Base-by-base conservation (phyloP, 2,329 filamentous ascomycete genomes). In the Ilyonectria sp. region DNA sequence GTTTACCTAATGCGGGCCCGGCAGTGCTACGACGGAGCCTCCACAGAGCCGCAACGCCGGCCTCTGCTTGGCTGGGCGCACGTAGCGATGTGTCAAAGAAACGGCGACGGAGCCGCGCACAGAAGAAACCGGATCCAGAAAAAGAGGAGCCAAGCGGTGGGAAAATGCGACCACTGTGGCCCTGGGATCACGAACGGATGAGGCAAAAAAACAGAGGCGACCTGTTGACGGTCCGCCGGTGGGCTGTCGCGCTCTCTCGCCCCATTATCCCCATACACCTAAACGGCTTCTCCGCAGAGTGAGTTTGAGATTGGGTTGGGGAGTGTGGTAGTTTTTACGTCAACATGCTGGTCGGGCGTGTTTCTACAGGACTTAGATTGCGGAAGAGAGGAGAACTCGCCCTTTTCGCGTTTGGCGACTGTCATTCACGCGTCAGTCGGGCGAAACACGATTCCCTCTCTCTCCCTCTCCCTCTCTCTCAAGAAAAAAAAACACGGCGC, bases 41-140 rank as follows among this genome's bases (percentile, higher is more conserved):
- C 58, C 50, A 53, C 50, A 35, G 50, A 53, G 50, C 50, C 50
- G 29, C 50, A 53, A 66, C 53, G 44, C 58, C 58, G 58, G 23
- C 53, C 46, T 66, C 63, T 66, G 44, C 63, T 66, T 66, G 63
- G 63, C 58, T 61, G 58, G 23, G n/a, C 47, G 44, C 50, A 21
- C 35, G 63, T 62, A 54, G 58, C 58, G 50, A 66, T 66, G 63
- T 66, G 63, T 66, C 63, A 66, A 17, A 11, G 63, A 61, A 66
- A 65, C 53, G n/a, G 40, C 46, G 31, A 59, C 55, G 55, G 55
- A 57, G 33, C 61, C 50, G 62, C 49, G 62, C 56, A 60, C 56
- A 43, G 8, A 17, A 17, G 6, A 43, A 6, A 17, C 13, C 7
- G 17, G 37, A n/a, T n/a, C 37, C 13, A 40, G 37, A 31, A 31